Percentiles rank a stretch among this genome's conserved stretches.
These are phyloP conservation scores for Penicillium vulpinum DNA, from an alignment of 2,329 filamentous ascomycete species.

Conservation along the genomic window DNA sequence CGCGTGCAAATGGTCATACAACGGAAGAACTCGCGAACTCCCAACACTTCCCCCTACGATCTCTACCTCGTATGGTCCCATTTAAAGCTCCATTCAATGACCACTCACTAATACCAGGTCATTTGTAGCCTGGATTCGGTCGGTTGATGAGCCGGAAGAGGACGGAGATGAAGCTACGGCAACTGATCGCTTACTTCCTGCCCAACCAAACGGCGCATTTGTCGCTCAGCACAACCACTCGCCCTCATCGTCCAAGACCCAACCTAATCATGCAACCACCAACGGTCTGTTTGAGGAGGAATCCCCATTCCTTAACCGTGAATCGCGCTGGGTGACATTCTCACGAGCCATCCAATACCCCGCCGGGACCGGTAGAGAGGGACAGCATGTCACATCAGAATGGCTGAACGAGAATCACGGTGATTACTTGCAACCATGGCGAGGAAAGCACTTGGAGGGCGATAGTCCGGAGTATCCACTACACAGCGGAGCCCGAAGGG, in stretches of 20 bases:
- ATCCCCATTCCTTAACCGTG: constrained; percentile 23
- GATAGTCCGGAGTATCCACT: constrained; percentile 54
- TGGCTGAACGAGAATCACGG: constrained; percentile 49
- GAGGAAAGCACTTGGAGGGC: constrained; percentile 48
- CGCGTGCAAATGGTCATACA: constrained; percentile 20
- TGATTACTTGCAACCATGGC: constrained; percentile 54
- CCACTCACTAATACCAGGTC: constrained; percentile 6
- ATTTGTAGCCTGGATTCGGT: constrained; percentile 46
- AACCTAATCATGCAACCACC: constrained; percentile 11
- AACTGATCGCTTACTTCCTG: constrained; percentile 38
- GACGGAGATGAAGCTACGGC: constrained; percentile 36
- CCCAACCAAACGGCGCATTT: constrained; percentile 41
- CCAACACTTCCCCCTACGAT: constrained; percentile 28
- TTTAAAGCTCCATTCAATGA: constrained; percentile 2
- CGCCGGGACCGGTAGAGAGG: constrained; percentile 34
- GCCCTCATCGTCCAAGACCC: constrained; percentile 32
- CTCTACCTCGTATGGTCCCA: constrained; percentile 38
- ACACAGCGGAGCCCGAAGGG: constrained; percentile 52
- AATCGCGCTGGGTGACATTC: constrained; percentile 51
- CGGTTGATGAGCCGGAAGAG: constrained; percentile 39
- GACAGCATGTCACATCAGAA: constrained; percentile 46
- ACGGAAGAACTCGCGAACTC: constrained; percentile 14
- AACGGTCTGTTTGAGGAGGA: constrained; percentile 11
- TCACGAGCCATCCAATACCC: constrained; percentile 46
- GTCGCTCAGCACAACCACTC: constrained; percentile 50